Percentiles rank a stretch among this genome's conserved stretches.
Evolutionary conservation across 257 asterid genomes (phyloP).

Genomic region (Ehretia macrophylla): DNA sequence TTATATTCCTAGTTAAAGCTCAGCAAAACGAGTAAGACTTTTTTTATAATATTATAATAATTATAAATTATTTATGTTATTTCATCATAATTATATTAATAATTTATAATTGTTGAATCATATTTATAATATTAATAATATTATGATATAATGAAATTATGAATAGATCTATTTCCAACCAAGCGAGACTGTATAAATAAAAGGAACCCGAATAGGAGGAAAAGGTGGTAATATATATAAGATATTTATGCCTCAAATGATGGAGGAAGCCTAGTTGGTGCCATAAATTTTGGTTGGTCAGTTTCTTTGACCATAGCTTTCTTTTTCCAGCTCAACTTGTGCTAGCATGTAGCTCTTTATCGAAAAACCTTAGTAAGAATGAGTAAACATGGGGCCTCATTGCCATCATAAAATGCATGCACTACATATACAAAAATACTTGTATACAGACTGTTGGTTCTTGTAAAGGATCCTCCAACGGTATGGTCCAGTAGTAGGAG

Average conservation of each 20-base stretch:
- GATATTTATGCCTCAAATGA: constrained; percentile 16
- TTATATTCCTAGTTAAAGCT: too few relatives aligned
- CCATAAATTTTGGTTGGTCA: constrained; percentile 17
- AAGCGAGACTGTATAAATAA: too few relatives aligned
- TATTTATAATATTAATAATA: too few relatives aligned
- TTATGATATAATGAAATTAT: too few relatives aligned
- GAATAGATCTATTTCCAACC: too few relatives aligned
- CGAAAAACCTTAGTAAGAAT: constrained; percentile 1
- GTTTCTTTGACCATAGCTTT: constrained; percentile 11
- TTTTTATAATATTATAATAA: too few relatives aligned
- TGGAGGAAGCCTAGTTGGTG: constrained; percentile 14
- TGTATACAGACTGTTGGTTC: too few relatives aligned
- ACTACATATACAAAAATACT: constrained; percentile 5
- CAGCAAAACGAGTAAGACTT: too few relatives aligned
- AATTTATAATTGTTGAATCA: too few relatives aligned
- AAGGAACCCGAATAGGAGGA: neutral
- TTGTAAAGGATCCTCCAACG: neutral
- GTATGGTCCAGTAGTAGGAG: too few relatives aligned
- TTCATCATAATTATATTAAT: too few relatives aligned
- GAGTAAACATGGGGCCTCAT: constrained; percentile 12
- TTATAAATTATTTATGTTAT: too few relatives aligned
- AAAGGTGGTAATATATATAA: neutral
- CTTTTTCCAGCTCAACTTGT: constrained; percentile 24
- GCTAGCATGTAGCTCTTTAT: constrained; percentile 16
- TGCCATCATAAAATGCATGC: constrained; percentile 18